A percentile compares a stretch with the other conserved stretches of the same genome.
Conservation (phyloP, 2,329 filamentous ascomycete genomes). For the Mycogone perniciosa region DNA sequence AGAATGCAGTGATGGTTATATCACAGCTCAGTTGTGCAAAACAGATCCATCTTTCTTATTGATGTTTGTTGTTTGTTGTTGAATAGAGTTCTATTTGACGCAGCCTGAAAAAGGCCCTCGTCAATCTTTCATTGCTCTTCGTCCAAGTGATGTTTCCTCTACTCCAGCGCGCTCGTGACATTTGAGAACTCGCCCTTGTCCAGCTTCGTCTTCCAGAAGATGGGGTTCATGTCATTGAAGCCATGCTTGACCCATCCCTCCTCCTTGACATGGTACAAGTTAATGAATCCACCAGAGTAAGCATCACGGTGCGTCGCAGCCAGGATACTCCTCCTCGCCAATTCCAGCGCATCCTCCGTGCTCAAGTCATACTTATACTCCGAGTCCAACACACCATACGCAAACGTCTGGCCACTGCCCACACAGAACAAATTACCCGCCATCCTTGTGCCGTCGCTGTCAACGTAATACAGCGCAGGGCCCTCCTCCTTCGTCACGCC, state of each 20-base stretch:
- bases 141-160: background rate
- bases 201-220: constrained; percentile 99
- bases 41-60: background rate
- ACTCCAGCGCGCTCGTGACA: constrained; percentile 68
- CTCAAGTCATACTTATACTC: constrained; percentile 88
- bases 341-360: constrained; percentile 81
- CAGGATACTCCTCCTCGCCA: constrained; percentile 86
- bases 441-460: constrained; percentile 84
- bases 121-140: no score
- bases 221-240: constrained; percentile 96
- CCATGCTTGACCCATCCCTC: constrained; percentile 98
- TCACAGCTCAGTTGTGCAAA: background rate
- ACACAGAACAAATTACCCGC: constrained; percentile 97
- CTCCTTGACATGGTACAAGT: constrained; percentile 98
- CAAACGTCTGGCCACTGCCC: constrained; percentile 95
- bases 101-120: no score
- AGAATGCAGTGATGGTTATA: no score
- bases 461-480: constrained; percentile 97
- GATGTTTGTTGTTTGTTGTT: background rate
- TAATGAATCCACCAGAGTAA: constrained; percentile 98
- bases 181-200: constrained; percentile 98
- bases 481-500: constrained; percentile 94
- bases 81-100: no score
- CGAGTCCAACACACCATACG: constrained; percentile 94
- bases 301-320: constrained; percentile 95